Percentiles rank a stretch among this genome's conserved stretches.
Conservation (phyloP, 352 stramenopile genomes). For the Pythium plurisporium region DNA sequence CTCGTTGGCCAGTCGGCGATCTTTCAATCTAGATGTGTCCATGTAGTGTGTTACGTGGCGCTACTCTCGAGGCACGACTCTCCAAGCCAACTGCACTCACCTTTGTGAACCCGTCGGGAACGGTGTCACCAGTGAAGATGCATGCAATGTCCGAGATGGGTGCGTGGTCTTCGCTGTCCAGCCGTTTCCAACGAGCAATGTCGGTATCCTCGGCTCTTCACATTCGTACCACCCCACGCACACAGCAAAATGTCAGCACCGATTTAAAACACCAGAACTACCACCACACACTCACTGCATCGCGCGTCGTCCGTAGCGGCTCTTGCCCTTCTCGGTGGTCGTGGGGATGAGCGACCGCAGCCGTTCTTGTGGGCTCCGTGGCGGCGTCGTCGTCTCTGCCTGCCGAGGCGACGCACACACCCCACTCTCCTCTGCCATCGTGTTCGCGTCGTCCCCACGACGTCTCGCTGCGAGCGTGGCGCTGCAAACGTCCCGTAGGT, state of each 20-base stretch:
- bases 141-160: constrained; percentile 70
- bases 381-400: constrained; percentile 14
- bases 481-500: constrained; percentile 64
- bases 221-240: too few species aligned
- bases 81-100: constrained; percentile 16
- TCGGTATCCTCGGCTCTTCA: constrained; percentile 12
- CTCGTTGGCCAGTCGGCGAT: constrained; percentile 63
- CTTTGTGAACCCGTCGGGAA: constrained; percentile 72
- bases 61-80: not conserved
- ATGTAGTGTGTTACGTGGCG: not conserved
- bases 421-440: not conserved
- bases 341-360: constrained; percentile 35
- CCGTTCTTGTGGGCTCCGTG: constrained; percentile 58
- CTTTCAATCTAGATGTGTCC: constrained; percentile 51
- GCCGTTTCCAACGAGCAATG: constrained; percentile 41
- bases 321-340: constrained; percentile 50
- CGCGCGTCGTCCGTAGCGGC: constrained; percentile 27
- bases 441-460: constrained; percentile 36
- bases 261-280: not conserved
- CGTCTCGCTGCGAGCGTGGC: constrained; percentile 32
- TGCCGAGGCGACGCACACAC: constrained; percentile 6
- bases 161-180: constrained; percentile 33
- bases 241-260: too few species aligned
- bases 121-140: constrained; percentile 69
- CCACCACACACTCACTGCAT: constrained; percentile 23